These are phyloP conservation scores for Cyanophora paradoxa DNA, from an alignment of 78 protist genomes.

Conservation along the genomic window DNA sequence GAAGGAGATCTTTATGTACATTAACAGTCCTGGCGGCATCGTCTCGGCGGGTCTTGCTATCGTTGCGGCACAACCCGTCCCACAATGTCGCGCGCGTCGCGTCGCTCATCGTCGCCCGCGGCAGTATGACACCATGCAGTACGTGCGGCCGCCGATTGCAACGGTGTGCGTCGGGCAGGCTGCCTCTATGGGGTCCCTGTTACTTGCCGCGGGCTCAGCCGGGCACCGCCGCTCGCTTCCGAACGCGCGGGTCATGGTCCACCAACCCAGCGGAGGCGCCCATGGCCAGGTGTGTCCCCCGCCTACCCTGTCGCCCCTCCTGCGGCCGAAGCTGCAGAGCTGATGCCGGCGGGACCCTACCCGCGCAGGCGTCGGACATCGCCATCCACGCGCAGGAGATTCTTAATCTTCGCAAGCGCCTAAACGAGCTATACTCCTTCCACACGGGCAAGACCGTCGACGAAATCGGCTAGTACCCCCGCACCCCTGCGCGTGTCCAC, in stretches of 20 bases:
- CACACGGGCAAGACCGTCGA: constrained; percentile 12
- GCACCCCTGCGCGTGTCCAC: too few relatives aligned
- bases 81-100: too few relatives aligned
- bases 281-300: too few relatives aligned
- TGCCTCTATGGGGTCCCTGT: constrained; percentile 41
- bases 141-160: constrained; percentile 21
- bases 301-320: not conserved
- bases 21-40: constrained; percentile 53
- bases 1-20: constrained; percentile 36
- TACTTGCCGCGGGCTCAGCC: constrained; percentile 40
- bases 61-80: too few relatives aligned
- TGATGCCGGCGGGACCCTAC: constrained; percentile 6
- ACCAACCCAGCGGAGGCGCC: constrained; percentile 42
- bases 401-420: not conserved
- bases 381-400: constrained; percentile 43
- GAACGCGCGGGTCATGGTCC: constrained; percentile 46
- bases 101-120: too few relatives aligned
- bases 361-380: constrained; percentile 35
- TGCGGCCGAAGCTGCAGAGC: too few relatives aligned
- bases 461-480: too few relatives aligned
- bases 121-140: constrained; percentile 29
- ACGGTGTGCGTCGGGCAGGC: constrained; percentile 55
- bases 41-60: constrained; percentile 47
- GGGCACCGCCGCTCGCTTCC: constrained; percentile 35
- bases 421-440: constrained; percentile 18